Conservation (phyloP, 1,284 basidiomycete genomes). For the Tylopilus sp. region DNA sequence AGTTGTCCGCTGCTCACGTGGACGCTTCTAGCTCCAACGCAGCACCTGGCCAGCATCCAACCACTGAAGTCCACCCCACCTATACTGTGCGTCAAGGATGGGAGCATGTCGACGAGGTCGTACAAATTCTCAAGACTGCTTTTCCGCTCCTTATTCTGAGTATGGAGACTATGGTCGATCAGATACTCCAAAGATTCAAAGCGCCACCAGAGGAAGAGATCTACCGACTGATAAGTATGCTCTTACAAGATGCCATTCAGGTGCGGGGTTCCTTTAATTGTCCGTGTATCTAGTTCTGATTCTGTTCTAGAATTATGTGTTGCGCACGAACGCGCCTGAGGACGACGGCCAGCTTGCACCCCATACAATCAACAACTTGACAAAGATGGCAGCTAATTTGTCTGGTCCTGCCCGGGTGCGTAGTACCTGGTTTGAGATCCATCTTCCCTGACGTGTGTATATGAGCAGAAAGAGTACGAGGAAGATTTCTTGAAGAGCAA, state of each 20-base stretch:
- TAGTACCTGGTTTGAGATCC: constrained; percentile 9
- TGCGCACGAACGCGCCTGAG: constrained; percentile 59
- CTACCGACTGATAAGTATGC: constrained; percentile 85
- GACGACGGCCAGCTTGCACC: constrained; percentile 74
- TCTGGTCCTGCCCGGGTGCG: constrained; percentile 61
- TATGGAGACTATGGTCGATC: constrained; percentile 97
- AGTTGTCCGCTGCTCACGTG: constrained; percentile 11
- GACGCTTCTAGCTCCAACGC: constrained; percentile 19
- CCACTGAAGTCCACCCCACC: constrained; percentile 31
- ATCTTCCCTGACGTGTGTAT: constrained; percentile 4
- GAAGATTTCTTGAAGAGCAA: constrained; percentile 86
- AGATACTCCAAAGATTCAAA: constrained; percentile 90
- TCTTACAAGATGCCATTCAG: constrained; percentile 70
- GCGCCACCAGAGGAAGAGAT: constrained; percentile 90
- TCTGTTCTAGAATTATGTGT: constrained; percentile 59
- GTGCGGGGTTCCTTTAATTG: constrained; percentile 35
- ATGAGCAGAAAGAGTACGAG: constrained; percentile 76
- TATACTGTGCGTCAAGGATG: constrained; percentile 67
- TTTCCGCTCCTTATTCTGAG: constrained; percentile 94
- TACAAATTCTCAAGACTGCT: constrained; percentile 92
- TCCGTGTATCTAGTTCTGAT: constrained; percentile 5
- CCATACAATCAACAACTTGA: constrained; percentile 57
- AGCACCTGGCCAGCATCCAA: constrained; percentile 22
- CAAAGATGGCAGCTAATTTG: constrained; percentile 70
- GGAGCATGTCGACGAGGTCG: constrained; percentile 93